Conservation (phyloP, 768 basidiomycete genomes). For the Kwoniella mangroviensis region DNA sequence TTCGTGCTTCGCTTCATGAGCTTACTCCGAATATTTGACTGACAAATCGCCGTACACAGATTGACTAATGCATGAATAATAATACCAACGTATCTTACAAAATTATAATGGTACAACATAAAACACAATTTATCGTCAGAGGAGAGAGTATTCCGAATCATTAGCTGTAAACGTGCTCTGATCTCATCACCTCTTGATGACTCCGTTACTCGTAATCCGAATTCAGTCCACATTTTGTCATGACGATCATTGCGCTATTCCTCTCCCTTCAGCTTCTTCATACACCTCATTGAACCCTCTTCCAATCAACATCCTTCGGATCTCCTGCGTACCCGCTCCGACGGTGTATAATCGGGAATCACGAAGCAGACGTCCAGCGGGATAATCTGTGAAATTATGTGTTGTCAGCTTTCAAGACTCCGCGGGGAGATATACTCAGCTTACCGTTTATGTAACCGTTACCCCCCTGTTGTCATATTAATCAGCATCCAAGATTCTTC, state of each 20-base stretch:
- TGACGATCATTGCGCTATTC: constrained; percentile 32
- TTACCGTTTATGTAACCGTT: constrained; percentile 94
- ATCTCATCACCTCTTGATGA: background rate
- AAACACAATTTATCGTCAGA: background rate
- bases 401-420: too few relatives aligned
- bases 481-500: background rate
- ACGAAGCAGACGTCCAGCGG: constrained; percentile 81
- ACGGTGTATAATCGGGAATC: constrained; percentile 89
- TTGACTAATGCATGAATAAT: background rate
- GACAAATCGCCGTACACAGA: background rate
- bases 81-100: background rate
- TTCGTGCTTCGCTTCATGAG: background rate
- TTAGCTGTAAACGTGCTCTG: background rate
- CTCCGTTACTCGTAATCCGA: background rate
- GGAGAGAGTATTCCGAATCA: constrained; percentile 1
- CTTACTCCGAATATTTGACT: background rate
- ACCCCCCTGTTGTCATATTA: constrained; percentile 62
- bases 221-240: background rate
- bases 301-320: constrained; percentile 90
- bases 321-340: constrained; percentile 96
- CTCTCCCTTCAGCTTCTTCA: constrained; percentile 41
- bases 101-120: background rate
- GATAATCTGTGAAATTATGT: constrained; percentile 70
- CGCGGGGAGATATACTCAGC: too few relatives aligned
- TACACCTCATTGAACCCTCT: constrained; percentile 77